phyloP scores from a whole-genome alignment of 1,139 yeast genomes.

The Candida smagusa region DNA sequence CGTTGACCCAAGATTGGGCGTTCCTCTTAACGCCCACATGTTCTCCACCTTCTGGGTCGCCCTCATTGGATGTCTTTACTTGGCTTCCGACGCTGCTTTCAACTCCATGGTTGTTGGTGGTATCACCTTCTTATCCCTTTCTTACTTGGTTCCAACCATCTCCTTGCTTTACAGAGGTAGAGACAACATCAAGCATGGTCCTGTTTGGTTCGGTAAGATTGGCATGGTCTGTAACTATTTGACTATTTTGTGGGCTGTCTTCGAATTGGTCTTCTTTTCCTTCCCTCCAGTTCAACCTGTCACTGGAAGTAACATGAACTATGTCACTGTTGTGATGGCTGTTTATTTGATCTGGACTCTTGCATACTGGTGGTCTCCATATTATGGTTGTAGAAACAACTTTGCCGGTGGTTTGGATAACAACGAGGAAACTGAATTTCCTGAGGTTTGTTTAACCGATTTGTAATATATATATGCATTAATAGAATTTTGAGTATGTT shows the following conservation, averaged over 20 bases:
- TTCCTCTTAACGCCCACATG: conserved; percentile 45
- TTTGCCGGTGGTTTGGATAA: conserved; percentile 46
- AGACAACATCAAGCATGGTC: conserved; percentile 61
- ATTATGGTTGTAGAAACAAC: conserved; percentile 36
- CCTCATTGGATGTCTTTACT: conserved; percentile 39
- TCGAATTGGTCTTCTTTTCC: conserved; percentile 61
- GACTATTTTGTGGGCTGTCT: conserved; percentile 55
- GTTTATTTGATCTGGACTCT: conserved; percentile 53
- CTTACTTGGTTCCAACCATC: conserved; percentile 40
- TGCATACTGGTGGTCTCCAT: conserved; percentile 56
- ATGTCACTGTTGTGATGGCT: conserved; percentile 63
- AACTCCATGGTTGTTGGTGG: conserved; percentile 47
- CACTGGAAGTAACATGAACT: conserved; percentile 61
- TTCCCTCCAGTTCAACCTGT: conserved; percentile 70
- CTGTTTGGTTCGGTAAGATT: conserved; percentile 56
- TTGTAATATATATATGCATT: conserved; percentile 7
- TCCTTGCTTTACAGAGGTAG: conserved; percentile 59
- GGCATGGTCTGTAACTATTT: conserved; percentile 57
- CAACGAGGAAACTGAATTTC: conserved; percentile 45
- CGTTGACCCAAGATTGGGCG: conserved; percentile 41
- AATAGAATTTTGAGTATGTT: neutral
- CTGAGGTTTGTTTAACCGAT: conserved; percentile 37
- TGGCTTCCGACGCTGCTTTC: conserved; percentile 43
- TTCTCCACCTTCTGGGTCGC: conserved; percentile 38
- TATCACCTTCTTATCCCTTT: conserved; percentile 41